Base-by-base conservation (phyloP, 2,329 filamentous ascomycete species). In the Scytalidium sp. region DNA sequence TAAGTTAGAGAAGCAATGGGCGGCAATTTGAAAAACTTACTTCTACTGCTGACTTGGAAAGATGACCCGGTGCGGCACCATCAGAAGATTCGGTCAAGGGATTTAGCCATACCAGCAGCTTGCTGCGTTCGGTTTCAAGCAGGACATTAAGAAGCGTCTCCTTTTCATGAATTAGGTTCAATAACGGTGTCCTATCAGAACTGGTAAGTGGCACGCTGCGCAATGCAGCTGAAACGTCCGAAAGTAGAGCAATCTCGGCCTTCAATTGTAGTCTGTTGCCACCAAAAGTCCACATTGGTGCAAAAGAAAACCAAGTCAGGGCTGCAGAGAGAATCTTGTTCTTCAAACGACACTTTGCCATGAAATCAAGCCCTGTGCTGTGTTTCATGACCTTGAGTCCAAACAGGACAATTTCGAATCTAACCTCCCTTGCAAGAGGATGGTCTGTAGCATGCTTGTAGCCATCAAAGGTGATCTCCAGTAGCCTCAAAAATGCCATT, bases 221-320 rank as follows among this genome's bases (percentile, higher is more conserved):
- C 53, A 99, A 70, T 13, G 84, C 80, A 10, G 71, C 67, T 44
- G 85, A 74, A 29, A 97, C 84, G 64, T 97, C 91, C 6, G 79
- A 78, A 36, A 97, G 79, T 17, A 96, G 74, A 57, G 87, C 87
- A 27, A 90, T 83, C 69, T 99, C 94, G 0, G 95, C 93, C 73
- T 96, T 97, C 46, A 97, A 76, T 65, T 99, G 94, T 15, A 99
- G 73, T 44, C 89, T 81, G 64, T 97, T 99, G 60, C 93, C 94
- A 50, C 94, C 94, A 68, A 94, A 97, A 0, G 94, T 96, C 93
- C 94, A 99, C 57, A 84, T 83, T 13, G 92, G 90, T 5, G 89
- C 75, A 57, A 85, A 81, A 36, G 78, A 82, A 69, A 99, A 99
- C 95, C 95, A 99, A 53, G 80, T 84, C 25, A 99, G 74, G 13